These are phyloP conservation scores for Penicillium soppii DNA, from an alignment of 495 filamentous ascomycete genomes.

Conservation along the genomic window DNA sequence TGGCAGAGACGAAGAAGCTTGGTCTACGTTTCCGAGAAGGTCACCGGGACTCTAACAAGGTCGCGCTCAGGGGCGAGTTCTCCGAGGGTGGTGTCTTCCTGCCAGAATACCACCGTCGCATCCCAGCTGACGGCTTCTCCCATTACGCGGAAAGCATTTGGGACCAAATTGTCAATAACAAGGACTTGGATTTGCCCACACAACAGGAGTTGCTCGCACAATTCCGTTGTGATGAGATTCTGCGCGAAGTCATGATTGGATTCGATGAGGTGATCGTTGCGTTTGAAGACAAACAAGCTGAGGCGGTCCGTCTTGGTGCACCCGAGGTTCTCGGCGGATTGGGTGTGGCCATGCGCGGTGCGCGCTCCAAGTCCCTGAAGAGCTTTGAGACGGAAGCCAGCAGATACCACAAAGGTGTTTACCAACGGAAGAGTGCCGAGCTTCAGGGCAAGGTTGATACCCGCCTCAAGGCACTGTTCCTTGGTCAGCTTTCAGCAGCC, in stretches of 20 bases:
- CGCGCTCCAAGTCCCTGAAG: constrained; percentile 72
- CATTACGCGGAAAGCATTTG: constrained; percentile 91
- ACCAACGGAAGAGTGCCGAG: constrained; percentile 77
- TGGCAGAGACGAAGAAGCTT: constrained; percentile 74
- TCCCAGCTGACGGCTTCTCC: constrained; percentile 93
- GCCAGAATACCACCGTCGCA: constrained; percentile 91
- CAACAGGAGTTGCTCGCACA: constrained; percentile 96
- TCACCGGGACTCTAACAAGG: constrained; percentile 60
- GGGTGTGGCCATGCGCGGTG: constrained; percentile 68
- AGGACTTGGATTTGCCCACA: constrained; percentile 93
- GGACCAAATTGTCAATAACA: constrained; percentile 98
- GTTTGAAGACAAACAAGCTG: constrained; percentile 81
- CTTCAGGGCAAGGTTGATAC: constrained; percentile 82
- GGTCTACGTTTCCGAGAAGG: constrained; percentile 79
- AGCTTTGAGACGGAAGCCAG: constrained; percentile 87
- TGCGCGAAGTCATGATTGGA: constrained; percentile 74
- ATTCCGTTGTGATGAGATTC: constrained; percentile 96
- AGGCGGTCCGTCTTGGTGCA: constrained; percentile 67
- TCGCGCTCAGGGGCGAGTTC: constrained; percentile 58
- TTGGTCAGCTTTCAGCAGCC: constrained; percentile 78
- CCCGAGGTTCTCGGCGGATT: constrained; percentile 71
- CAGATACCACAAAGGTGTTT: constrained; percentile 94
- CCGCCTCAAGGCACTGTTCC: constrained; percentile 82
- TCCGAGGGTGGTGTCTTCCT: constrained; percentile 81
- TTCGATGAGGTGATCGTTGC: constrained; percentile 83